Evolutionary conservation across 1,284 basidiomycete species (phyloP).

Genomic region (Sporisorium iseilematis-ciliati): DNA sequence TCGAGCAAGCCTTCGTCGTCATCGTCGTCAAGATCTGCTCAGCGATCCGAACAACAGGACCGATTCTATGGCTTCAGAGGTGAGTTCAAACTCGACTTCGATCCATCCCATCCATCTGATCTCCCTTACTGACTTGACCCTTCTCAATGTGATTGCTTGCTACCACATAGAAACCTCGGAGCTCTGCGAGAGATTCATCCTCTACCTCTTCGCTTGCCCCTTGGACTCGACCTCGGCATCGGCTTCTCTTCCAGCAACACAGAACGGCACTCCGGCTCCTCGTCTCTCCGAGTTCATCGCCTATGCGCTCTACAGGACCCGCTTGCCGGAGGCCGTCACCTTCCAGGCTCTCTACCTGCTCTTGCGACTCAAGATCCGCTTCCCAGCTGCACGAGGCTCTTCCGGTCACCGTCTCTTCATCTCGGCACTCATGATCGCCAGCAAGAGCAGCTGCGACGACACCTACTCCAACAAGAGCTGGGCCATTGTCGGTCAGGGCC

Average conservation of each 20-base stretch:
- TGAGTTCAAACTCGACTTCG: constrained; percentile 13
- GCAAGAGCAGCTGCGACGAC: constrained; percentile 69
- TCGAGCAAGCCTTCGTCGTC: constrained; percentile 36
- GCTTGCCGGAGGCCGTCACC: constrained; percentile 66
- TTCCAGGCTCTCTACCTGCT: constrained; percentile 67
- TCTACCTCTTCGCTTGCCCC: constrained; percentile 64
- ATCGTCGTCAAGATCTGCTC: constrained; percentile 30
- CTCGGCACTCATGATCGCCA: constrained; percentile 69
- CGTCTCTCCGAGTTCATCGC: constrained; percentile 69
- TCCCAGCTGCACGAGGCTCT: constrained; percentile 67
- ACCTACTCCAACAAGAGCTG: constrained; percentile 70
- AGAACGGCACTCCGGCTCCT: constrained; percentile 49
- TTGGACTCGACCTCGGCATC: constrained; percentile 64
- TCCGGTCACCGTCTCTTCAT: constrained; percentile 70
- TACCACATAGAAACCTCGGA: constrained; percentile 50
- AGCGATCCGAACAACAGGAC: constrained; percentile 42
- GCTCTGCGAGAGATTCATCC: constrained; percentile 63
- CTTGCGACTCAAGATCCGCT: constrained; percentile 67
- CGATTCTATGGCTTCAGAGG: constrained; percentile 64
- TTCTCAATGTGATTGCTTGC: not conserved
- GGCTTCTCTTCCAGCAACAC: constrained; percentile 27
- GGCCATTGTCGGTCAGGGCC: constrained; percentile 69
- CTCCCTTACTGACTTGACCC: not conserved
- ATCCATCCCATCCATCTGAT: not conserved
- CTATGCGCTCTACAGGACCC: constrained; percentile 68